Evolutionary conservation across 2,329 filamentous ascomycete genomes (phyloP).

Genomic region (Juglanconis juglandina): DNA sequence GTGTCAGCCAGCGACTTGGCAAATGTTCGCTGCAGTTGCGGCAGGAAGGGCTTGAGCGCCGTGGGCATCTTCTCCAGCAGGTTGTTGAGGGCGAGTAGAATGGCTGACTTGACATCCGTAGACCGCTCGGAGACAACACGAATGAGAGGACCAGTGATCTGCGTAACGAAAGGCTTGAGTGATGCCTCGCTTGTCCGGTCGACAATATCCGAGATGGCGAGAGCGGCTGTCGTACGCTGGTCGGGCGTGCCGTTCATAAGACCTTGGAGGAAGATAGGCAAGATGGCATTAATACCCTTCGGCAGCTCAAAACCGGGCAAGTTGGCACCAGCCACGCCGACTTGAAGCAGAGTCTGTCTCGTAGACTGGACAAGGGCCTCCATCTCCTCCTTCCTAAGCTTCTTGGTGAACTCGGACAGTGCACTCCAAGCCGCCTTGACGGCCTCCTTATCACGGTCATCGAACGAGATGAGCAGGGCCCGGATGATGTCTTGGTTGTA

Average conservation of each 20-base stretch:
- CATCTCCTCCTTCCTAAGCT: slow-evolving; percentile 95
- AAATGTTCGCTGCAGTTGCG: slow-evolving; percentile 94
- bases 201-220: slow-evolving; percentile 93
- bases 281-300: slow-evolving; percentile 93
- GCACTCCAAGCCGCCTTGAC: slow-evolving; percentile 89
- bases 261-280: slow-evolving; percentile 96
- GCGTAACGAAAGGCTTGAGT: slow-evolving; percentile 90
- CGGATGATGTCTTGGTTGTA: slow-evolving; percentile 96
- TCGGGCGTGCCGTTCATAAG: slow-evolving; percentile 94
- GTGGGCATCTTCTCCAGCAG: slow-evolving; percentile 93
- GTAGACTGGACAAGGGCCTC: slow-evolving; percentile 85
- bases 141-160: slow-evolving; percentile 95
- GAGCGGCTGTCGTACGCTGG: slow-evolving; percentile 84
- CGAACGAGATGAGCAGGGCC: slow-evolving; percentile 84
- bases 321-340: slow-evolving; percentile 81
- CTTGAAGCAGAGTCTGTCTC: slow-evolving; percentile 78
- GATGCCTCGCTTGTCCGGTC: slow-evolving; percentile 86
- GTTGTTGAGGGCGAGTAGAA: slow-evolving; percentile 90
- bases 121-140: slow-evolving; percentile 96
- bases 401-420: slow-evolving; percentile 81
- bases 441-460: slow-evolving; percentile 77
- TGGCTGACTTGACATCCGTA: slow-evolving; percentile 92
- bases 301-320: slow-evolving; percentile 86
- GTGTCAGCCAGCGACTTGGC: slow-evolving; percentile 92
- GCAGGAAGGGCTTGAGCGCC: slow-evolving; percentile 93